Conservation (phyloP, 495 filamentous ascomycete species). For the Immersiella caudata region DNA sequence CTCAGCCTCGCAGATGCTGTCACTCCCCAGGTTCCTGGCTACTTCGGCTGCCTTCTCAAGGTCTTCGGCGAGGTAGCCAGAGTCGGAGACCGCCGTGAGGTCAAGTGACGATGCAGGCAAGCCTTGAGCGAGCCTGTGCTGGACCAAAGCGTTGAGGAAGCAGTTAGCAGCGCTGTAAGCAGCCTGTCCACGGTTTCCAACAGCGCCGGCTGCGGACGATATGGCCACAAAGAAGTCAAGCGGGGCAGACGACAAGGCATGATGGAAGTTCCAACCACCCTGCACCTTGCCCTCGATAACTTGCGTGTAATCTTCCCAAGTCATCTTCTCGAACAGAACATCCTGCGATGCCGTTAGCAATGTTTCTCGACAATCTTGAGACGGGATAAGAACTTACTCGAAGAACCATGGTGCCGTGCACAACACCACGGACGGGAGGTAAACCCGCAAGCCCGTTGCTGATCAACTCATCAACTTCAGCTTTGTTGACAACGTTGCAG, state of each 20-base stretch:
- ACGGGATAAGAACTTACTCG: conserved; percentile 44
- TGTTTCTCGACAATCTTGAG: conserved; percentile 12
- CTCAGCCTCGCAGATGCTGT: conserved; percentile 56
- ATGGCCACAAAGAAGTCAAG: conserved; percentile 72
- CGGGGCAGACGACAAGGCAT: conserved; percentile 46
- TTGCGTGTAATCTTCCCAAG: conserved; percentile 49
- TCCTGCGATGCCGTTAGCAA: conserved; percentile 43
- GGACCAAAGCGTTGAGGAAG: conserved; percentile 59
- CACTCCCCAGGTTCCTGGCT: conserved; percentile 51
- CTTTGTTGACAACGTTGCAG: conserved; percentile 47
- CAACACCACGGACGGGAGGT: conserved; percentile 50
- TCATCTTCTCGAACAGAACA: conserved; percentile 59
- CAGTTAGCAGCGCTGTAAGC: conserved; percentile 68
- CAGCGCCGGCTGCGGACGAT: conserved; percentile 61
- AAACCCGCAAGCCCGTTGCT: conserved; percentile 35
- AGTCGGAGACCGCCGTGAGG: conserved; percentile 57
- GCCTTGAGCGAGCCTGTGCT: conserved; percentile 48
- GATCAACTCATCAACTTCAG: conserved; percentile 44
- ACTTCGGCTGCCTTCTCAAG: conserved; percentile 51
- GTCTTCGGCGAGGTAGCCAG: conserved; percentile 58
- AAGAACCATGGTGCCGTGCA: conserved; percentile 61
- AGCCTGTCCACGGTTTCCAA: conserved; percentile 64
- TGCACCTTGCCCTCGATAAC: conserved; percentile 59
- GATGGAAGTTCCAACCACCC: conserved; percentile 62
- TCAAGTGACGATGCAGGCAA: conserved; percentile 57